Evolutionary conservation across 371 early-diverging fungal genomes (phyloP).

Genomic region (Syncephalastrum monosporum): DNA sequence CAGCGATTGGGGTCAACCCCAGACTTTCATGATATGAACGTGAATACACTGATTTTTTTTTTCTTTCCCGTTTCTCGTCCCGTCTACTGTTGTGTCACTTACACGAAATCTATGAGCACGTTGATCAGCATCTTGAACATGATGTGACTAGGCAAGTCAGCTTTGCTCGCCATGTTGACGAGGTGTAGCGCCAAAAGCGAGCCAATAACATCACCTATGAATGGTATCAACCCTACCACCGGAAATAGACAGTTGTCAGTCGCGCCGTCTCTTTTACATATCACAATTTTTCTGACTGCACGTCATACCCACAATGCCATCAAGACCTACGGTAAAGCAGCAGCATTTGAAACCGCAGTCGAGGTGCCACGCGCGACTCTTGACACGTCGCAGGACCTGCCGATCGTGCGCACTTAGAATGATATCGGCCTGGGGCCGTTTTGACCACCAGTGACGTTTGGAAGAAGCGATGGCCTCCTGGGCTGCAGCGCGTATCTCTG

Average conservation of each 20-base stretch:
- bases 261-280: neutral
- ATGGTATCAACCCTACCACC: conserved; percentile 45
- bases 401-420: conserved; percentile 30
- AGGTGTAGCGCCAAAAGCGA: conserved; percentile 36
- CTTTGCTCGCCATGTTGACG: conserved; percentile 31
- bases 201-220: conserved; percentile 47
- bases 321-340: conserved; percentile 48
- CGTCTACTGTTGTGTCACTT: conserved; percentile 1
- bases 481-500: conserved; percentile 18
- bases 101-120: conserved; percentile 43
- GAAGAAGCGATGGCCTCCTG: conserved; percentile 15
- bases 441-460: conserved; percentile 34
- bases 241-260: neutral
- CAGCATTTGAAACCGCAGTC: conserved; percentile 45
- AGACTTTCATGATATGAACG: conserved; percentile 10
- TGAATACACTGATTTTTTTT: neutral
- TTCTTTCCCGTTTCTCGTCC: neutral
- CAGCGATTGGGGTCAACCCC: conserved; percentile 48
- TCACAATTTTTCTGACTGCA: neutral
- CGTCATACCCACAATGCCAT: conserved; percentile 46
- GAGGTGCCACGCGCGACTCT: conserved; percentile 34
- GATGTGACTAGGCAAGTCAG: conserved; percentile 37
- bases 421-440: conserved; percentile 24
- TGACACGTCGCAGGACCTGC: conserved; percentile 32
- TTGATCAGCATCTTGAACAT: conserved; percentile 45